Conservation (phyloP, 768 basidiomycete genomes). For the Psilocybe subaeruginosa region DNA sequence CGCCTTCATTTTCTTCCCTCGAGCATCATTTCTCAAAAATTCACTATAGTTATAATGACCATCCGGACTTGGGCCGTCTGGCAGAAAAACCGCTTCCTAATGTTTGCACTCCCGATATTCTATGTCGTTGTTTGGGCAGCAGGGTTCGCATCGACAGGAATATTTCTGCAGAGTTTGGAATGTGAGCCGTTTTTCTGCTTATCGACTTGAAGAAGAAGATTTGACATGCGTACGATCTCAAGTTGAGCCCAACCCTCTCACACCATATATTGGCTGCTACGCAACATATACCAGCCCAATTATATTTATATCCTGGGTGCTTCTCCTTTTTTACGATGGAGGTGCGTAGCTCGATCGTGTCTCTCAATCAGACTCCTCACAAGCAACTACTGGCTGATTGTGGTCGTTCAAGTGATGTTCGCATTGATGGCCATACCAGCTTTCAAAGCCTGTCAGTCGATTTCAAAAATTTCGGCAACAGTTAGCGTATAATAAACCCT, state of each 20-base stretch:
- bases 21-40: not conserved
- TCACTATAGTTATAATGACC: constrained; percentile 17
- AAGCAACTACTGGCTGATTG: not conserved
- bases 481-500: not conserved
- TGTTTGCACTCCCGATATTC: constrained; percentile 12
- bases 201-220: too few relatives aligned
- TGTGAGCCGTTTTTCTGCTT: constrained; percentile 13
- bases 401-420: constrained; percentile 15
- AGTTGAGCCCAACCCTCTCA: constrained; percentile 22
- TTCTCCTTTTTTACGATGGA: constrained; percentile 19
- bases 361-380: not conserved
- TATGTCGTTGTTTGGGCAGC: constrained; percentile 16
- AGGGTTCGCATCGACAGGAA: constrained; percentile 10
- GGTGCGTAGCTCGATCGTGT: constrained; percentile 5
- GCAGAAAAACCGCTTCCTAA: constrained; percentile 15
- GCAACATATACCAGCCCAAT: constrained; percentile 19
- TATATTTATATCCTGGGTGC: constrained; percentile 21
- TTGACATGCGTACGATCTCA: not conserved
- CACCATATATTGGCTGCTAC: constrained; percentile 21
- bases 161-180: constrained; percentile 13
- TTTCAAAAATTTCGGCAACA: not conserved
- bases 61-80: constrained; percentile 24
- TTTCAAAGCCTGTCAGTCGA: constrained; percentile 16
- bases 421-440: constrained; percentile 20
- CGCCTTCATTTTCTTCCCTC: not conserved